Evolutionary conservation across 129 eudicot genomes (phyloP), one percentile per base, ranked within the genome.

Genomic region (Flaveria trinervia): DNA sequence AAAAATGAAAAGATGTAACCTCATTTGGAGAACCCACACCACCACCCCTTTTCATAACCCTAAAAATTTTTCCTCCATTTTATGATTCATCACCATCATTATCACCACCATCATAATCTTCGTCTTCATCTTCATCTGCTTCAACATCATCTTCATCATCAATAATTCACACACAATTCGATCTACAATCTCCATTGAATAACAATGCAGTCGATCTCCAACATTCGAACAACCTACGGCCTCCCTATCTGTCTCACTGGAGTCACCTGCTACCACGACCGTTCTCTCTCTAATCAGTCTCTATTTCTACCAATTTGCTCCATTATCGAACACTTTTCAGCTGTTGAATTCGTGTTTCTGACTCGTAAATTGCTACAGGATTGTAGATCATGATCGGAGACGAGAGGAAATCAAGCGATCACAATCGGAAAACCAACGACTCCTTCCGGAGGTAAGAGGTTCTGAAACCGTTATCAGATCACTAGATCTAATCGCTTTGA

Each of bases 341-440:
- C 13, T 41, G 20, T 23, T 77, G 67, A 65, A 52, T 57, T 73
- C 6, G 20, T 33, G 70, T 22, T 43, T 76, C 30, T 71, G 50
- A 50, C 25, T 3, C 67, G 0, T 25, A 23, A 44, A 9, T 54
- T 30, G 55, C 1, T 9, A 23, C 83, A 81, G 88, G 83, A 81
- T 77, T 26, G 88, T 78, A 28, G 88, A 84, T 84, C 88, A 84
- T 69, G 88, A 84, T 73, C 83, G 85, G n/a, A 73, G 85, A 61
- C 81, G 78, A 11, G 79, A 84, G 69, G 85, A 57, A 25, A 71
- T 84, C 67, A 84, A 74, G 71, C 23, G 66, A 72, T 57, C 33
- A 1, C 61, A 28, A 68, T 10, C 28, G 39, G 60, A 56, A 72
- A 65, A 22, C 77, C 26, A 78, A 48, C 56, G 55, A 17, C 14